A percentile compares a stretch with the other conserved stretches of the same genome.
Evolutionary conservation across 164 flowering plant species (phyloP).

Genomic region (Macadamia integrifolia): DNA sequence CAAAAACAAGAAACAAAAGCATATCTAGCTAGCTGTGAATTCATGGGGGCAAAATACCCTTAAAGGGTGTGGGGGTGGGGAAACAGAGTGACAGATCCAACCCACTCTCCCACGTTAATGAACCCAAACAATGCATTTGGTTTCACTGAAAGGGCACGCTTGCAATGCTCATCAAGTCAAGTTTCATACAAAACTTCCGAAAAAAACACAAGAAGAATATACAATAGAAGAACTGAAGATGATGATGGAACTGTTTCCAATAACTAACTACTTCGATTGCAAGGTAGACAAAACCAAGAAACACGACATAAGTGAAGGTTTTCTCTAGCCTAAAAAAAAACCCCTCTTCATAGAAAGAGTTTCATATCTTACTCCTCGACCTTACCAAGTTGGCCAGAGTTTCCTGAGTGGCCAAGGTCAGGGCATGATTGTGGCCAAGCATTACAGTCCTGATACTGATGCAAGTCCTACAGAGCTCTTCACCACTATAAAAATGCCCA

Average conservation of each 20-base stretch:
- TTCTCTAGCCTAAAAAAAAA: not conserved
- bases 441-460: constrained; percentile 87
- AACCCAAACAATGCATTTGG: no score
- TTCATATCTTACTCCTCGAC: constrained; percentile 67
- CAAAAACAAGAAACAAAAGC: no score
- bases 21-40: no score
- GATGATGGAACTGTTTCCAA: constrained; percentile 2
- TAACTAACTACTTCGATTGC: constrained; percentile 15
- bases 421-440: constrained; percentile 83
- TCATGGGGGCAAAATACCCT: no score
- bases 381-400: constrained; percentile 79
- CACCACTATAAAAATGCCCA: constrained; percentile 78
- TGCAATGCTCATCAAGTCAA: no score
- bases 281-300: constrained; percentile 11
- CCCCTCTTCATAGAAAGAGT: not conserved
- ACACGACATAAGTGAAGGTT: not conserved
- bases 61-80: no score
- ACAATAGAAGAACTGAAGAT: not conserved
- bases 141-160: no score
- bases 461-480: constrained; percentile 83
- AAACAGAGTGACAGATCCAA: no score
- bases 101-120: no score
- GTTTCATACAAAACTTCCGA: not conserved
- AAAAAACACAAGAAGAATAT: not conserved
- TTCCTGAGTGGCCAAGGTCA: constrained; percentile 84